phyloP scores from a whole-genome alignment of 345 rosid genomes.

The Salix arbutifolia region DNA sequence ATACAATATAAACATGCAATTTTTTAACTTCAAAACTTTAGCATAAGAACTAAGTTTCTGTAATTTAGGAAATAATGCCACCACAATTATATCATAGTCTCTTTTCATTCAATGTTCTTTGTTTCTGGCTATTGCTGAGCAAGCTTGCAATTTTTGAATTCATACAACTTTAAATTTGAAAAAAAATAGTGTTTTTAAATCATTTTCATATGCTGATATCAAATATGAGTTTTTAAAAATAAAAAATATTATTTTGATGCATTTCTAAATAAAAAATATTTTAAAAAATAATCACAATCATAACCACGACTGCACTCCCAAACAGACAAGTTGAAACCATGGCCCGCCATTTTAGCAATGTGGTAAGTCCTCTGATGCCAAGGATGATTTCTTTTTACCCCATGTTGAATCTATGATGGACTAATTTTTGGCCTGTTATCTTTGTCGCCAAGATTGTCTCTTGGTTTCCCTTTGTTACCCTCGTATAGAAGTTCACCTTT shows the following conservation, averaged over 20 bases:
- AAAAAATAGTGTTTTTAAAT: no score
- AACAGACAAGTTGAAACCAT: slow-evolving; percentile 75
- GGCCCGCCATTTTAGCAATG: slow-evolving; percentile 98
- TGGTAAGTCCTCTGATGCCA: slow-evolving; percentile 43
- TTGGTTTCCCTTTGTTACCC: neutral
- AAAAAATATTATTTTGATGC: no score
- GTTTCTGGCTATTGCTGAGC: slow-evolving; percentile 39
- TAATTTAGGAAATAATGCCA: no score
- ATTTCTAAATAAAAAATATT: no score
- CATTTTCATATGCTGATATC: no score
- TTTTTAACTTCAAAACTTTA: no score
- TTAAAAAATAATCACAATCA: no score
- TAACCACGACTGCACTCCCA: no score
- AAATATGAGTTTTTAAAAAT: no score
- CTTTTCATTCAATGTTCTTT: neutral
- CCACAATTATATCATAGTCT: neutral
- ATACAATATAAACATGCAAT: no score
- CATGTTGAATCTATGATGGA: neutral
- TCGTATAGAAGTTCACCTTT: neutral
- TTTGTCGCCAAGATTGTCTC: neutral
- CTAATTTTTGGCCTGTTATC: neutral
- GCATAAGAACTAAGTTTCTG: no score
- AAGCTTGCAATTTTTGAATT: slow-evolving; percentile 94
- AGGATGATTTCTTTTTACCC: neutral
- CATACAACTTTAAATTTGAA: slow-evolving; percentile 87